Base-by-base conservation (phyloP, 208 protist species). In the Trichomonas gallinae region DNA sequence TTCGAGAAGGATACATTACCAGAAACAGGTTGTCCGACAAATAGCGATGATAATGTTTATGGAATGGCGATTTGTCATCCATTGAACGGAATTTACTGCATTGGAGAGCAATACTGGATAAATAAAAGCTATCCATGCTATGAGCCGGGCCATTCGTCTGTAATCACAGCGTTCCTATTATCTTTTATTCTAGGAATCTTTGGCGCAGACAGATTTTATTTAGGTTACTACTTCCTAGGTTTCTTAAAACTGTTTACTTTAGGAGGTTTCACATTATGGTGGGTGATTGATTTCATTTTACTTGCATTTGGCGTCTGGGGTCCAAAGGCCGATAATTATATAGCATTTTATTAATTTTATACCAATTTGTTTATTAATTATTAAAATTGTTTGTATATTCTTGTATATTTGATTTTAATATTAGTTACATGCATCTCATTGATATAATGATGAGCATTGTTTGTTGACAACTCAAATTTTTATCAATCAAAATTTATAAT, bases 71-170 rank as follows among this genome's bases (percentile, higher is more conserved):
- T 93, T 26, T 93, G 87, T 51, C 87, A 93, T 93, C 87, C 87
- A 34, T 51, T 93, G 34, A 26, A 51, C n/a, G 87, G 87, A 38
- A 51, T 93, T 40, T 58, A 93, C n/a, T 93, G 87, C 26, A 51
- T 93, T 93, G 87, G 87, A 34, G 87, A 93, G 31, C 40, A 93
- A 38, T 93, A 51, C 46, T 93, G 87, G 87, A 93, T 93, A 34
- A 93, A 93, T 26, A 93, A 34, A 51, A 51, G 40, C 26, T 93
- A 93, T 51, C 87, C 87, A 51, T 93, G 87, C 21, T 93, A 93
- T 51, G 44, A 48, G 51, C 15, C 15, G n/a, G 87, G 87, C 3
- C 15, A 48, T 17, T 51, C 45, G 2, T 58, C 87, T 11, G 17
- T 93, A 34, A 15, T 51, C 38, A 93, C 40, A 6, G 17, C 44